Conservation (phyloP, 805 yeast species). For the Barnettozyma siamensis region DNA sequence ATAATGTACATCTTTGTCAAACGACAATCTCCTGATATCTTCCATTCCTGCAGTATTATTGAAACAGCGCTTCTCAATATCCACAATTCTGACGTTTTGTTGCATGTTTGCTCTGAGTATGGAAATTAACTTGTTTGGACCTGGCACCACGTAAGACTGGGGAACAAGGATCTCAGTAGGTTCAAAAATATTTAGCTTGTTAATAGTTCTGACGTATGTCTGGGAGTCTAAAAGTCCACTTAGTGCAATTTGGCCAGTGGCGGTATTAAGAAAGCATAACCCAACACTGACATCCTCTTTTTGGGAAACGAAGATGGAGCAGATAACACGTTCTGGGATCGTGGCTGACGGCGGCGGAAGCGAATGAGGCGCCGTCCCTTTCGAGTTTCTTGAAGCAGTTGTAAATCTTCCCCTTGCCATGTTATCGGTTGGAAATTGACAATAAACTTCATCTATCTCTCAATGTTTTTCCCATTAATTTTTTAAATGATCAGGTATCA, state of each 20-base stretch:
- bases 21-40: constrained; percentile 12
- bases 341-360: constrained; percentile 3
- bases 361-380: constrained; percentile 2
- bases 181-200: constrained; percentile 31
- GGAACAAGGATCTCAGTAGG: constrained; percentile 35
- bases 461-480: neutral
- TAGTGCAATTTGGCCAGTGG: constrained; percentile 33
- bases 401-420: neutral
- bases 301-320: constrained; percentile 25
- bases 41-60: constrained; percentile 23
- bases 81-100: constrained; percentile 22
- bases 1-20: constrained; percentile 19
- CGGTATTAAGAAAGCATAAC: constrained; percentile 32
- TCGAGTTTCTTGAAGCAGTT: neutral
- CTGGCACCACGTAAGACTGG: constrained; percentile 22
- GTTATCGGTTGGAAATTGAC: too few relatives aligned
- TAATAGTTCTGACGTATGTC: constrained; percentile 39
- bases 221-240: constrained; percentile 39
- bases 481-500: neutral
- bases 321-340: constrained; percentile 21
- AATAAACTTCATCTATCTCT: too few relatives aligned
- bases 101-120: constrained; percentile 31
- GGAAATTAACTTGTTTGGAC: constrained; percentile 28
- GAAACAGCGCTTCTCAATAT: constrained; percentile 24
- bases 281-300: constrained; percentile 31